phyloP scores from a whole-genome alignment of 1,284 basidiomycete species.

The Tylopilus sp. region DNA sequence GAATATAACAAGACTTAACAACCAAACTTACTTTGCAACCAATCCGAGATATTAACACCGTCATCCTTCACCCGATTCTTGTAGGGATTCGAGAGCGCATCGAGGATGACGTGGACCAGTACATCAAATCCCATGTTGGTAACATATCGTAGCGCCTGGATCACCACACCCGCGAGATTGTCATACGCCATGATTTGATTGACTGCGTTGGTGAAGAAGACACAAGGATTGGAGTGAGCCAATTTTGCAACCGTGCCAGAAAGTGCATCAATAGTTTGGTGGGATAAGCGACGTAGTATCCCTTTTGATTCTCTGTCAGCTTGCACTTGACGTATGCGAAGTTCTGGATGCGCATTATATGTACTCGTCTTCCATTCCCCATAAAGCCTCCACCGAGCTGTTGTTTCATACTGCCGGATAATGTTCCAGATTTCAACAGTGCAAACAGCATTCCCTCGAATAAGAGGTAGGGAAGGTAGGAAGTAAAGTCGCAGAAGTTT shows the following conservation, averaged over 20 bases:
- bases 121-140: slow-evolving; percentile 94
- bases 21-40: slow-evolving; percentile 81
- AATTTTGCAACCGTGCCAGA: slow-evolving; percentile 92
- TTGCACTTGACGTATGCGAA: slow-evolving; percentile 69
- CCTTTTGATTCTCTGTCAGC: slow-evolving; percentile 78
- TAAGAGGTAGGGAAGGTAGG: slow-evolving; percentile 84
- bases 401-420: slow-evolving; percentile 74
- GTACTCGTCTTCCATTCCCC: slow-evolving; percentile 89
- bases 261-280: slow-evolving; percentile 77
- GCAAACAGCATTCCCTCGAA: slow-evolving; percentile 82
- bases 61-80: slow-evolving; percentile 89
- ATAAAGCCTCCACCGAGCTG: slow-evolving; percentile 85
- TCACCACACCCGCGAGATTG: slow-evolving; percentile 88
- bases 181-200: slow-evolving; percentile 97
- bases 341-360: slow-evolving; percentile 72
- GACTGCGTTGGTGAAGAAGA: slow-evolving; percentile 88
- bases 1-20: slow-evolving; percentile 2
- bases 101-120: slow-evolving; percentile 84
- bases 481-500: slow-evolving; percentile 78
- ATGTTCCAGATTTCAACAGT: slow-evolving; percentile 89
- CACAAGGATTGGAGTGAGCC: slow-evolving; percentile 90
- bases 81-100: slow-evolving; percentile 83
- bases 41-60: slow-evolving; percentile 88
- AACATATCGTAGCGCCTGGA: slow-evolving; percentile 88
- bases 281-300: slow-evolving; percentile 78